These are phyloP conservation scores for Arthrobotrys pseudoclavata DNA, from an alignment of 2,329 filamentous ascomycete species.

Conservation along the genomic window DNA sequence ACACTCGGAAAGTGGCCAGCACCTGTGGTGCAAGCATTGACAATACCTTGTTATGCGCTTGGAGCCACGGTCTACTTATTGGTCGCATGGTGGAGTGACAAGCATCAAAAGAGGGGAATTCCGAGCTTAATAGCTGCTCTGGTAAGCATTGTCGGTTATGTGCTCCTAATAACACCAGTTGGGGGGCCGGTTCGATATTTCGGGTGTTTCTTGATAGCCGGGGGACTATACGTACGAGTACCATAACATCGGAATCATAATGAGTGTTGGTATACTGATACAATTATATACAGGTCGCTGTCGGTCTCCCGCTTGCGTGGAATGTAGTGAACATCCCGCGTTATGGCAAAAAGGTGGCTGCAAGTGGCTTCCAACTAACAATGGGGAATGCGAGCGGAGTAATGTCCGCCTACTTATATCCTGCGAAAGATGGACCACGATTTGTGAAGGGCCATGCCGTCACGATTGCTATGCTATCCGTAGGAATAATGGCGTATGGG, in stretches of 20 bases:
- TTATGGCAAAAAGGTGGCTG: constrained; percentile 81
- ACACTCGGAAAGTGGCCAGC: constrained; percentile 75
- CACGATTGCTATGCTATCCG: constrained; percentile 72
- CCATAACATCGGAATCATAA: constrained; percentile 69
- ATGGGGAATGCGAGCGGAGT: constrained; percentile 79
- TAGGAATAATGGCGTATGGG: constrained; percentile 70
- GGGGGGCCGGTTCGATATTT: constrained; percentile 78
- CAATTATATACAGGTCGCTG: constrained; percentile 66
- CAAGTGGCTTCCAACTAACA: constrained; percentile 78
- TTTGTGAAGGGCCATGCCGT: constrained; percentile 75
- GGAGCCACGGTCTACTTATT: constrained; percentile 78
- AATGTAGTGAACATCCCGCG: constrained; percentile 78
- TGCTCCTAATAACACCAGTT: constrained; percentile 74
- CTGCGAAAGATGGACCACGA: constrained; percentile 70
- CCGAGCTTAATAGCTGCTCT: constrained; percentile 75
- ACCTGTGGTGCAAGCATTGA: constrained; percentile 79
- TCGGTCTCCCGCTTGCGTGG: constrained; percentile 73
- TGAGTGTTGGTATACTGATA: constrained; percentile 54
- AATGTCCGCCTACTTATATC: constrained; percentile 76
- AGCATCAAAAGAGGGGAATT: constrained; percentile 75
- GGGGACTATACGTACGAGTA: constrained; percentile 73
- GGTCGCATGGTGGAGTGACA: constrained; percentile 77
- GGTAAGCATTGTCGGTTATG: constrained; percentile 78
- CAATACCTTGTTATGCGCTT: constrained; percentile 81
- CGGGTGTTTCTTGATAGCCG: constrained; percentile 81